Evolutionary conservation across 345 rosid species (phyloP), one percentile per base, ranked within the genome.

Genomic region (Sonneratia caseolaris): DNA sequence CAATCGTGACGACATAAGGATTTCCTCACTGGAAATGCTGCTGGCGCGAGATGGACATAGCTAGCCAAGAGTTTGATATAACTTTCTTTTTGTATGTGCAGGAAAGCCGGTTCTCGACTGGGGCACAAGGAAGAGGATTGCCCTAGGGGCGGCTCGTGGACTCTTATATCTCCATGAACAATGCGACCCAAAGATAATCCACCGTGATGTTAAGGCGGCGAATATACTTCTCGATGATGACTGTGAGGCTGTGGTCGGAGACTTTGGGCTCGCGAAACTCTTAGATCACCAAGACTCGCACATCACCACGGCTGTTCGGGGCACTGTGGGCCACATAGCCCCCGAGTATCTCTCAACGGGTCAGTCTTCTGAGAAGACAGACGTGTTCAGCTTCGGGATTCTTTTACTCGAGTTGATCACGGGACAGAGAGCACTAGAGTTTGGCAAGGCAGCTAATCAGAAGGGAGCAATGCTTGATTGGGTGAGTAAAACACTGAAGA

Each of bases 161-260:
- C 86, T 95, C 42, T 75, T 93, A 36, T 95, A 95, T 77, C 90
- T 95, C 69, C 99, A 95, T 14, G 99, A 95, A 77, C 99, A 94
- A 68, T 95, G 99, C 65, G 96, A 91, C 81, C 99, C 99, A 7
- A 95, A 95, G 81, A 95, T 95, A 55, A 95, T 95, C 64, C 99
- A 95, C 68, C 84, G 99, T 71, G 99, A 95, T 75, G 99, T 95
- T n/a, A 95, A 95, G 83, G 99, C 99, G 40, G 99, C 99, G 56
- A 95, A 95, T 70, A 87, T 95, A 71, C 80, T 95, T 78, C 90
- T 95, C 13, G 99, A 95, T 74, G 99, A 91, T 61, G 79, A 87
- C 11, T 94, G 85, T 64, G 99, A 91, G 78, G 99, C 99, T 21
- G 97, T 94, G 61, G 99, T 95, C 0, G 99, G 99, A 13, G 99